phyloP scores from a whole-genome alignment of 106 monocot genomes.

The Cymbidium sinense region DNA sequence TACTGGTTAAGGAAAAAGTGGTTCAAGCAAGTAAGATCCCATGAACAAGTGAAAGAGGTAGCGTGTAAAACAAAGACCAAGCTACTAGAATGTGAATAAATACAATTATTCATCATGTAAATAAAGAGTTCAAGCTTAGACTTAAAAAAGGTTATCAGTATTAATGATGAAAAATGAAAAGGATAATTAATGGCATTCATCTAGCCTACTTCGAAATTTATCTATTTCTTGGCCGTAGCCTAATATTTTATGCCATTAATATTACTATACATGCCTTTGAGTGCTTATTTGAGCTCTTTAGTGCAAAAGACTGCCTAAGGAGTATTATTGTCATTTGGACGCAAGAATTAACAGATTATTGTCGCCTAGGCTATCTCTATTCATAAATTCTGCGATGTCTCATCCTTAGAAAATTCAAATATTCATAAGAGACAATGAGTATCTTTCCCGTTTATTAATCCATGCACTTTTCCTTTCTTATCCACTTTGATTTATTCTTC shows the following conservation, averaged over 20 bases:
- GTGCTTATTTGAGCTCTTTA: background rate
- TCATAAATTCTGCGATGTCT: background rate
- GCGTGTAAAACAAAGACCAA: background rate
- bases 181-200: background rate
- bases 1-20: background rate
- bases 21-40: background rate
- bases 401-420: background rate
- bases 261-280: background rate
- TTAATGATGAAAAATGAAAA: background rate
- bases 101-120: background rate
- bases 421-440: background rate
- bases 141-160: background rate
- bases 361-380: background rate
- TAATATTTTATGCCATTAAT: background rate
- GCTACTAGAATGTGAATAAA: background rate
- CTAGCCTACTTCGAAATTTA: background rate
- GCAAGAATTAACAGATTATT: background rate
- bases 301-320: background rate
- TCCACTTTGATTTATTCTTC: background rate
- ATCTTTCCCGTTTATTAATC: background rate
- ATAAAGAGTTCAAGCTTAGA: background rate
- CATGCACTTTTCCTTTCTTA: background rate
- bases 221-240: background rate
- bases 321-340: background rate
- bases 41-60: background rate